Evolutionary conservation across 371 early-diverging fungal species (phyloP), one percentile per base, ranked within the genome.

Genomic region (Mucor irregularis): DNA sequence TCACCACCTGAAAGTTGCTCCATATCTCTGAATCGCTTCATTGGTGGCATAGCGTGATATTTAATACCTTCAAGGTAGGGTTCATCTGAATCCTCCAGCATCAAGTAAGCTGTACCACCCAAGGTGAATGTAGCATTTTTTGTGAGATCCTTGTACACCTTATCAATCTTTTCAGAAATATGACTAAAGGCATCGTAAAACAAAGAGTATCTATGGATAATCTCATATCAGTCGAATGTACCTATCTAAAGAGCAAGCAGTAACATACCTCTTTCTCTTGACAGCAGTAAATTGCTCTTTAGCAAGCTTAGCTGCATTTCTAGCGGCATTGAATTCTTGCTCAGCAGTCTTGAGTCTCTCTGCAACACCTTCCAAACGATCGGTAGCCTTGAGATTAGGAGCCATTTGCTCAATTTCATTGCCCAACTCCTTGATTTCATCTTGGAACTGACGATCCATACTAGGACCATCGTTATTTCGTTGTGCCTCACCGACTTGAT

Each of bases 41-140:
- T 90, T 5, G 99, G 99, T 4, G 99, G 99, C 98, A 99, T 98
- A 0, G 99, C 97, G 70, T 99, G 98, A 79, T 96, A 99, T 62
- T 92, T 90, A 46, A 99, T 86, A 13, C 97, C 97, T 53, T 90
- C 89, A 47, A 90, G 67, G 62, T 94, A 99, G 3, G 99, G 99
- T 65, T 99, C 98, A 62, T 94, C 95, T 25, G 84, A 81, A 53
- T 96, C 93, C 67, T 99, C 99, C 46, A 96, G 66, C 8, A 85
- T 91, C 57, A 99, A 68, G 54, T 99, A 98, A 0, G 99, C 99
- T 0, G 94, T 95, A 11, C 99, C 99, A 16, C 99, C 95, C 54
- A 90, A 60, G 0, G 96, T 93, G 67, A 91, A 90, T 17, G 84
- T 77, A 7, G 78, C 62, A 35, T 83, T 86, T 44, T 81, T 85